Base-by-base conservation (phyloP, 192 early-diverging fungal species). In the Obelidium mucronatum region DNA sequence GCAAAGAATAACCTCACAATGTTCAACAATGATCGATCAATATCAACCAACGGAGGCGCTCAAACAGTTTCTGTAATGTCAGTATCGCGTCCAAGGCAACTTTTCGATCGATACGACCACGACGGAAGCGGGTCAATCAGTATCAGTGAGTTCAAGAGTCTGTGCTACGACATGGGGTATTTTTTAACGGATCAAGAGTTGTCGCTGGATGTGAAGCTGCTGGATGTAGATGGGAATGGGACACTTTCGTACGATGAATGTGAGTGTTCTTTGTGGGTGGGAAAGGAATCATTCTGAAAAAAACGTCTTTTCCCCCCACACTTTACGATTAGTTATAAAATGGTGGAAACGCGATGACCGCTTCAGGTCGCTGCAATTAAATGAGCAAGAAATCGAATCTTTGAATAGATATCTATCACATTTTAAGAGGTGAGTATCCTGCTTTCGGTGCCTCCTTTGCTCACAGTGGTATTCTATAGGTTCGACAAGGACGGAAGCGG, bases 91-190 rank as follows among this genome's bases (percentile, higher is more conserved):
- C 22, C 67, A 19, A 40, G 67, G 11, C 67, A 69, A 53, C 42
- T 69, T 17, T 69, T 81, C 40, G 80, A 78, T 51, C 75, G 75
- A 52, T 82, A 78, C 51, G 81, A 82, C 60, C 53, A 63, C 8
- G 81, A 82, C 24, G 59, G 56, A 33, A 79, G 77, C 35, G 81
- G 77, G 13, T 51, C 65, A 5, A 82, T 82, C 58, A 75, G 63
- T 34, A 74, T 76, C 56, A 65, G 44, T 22, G 81, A 82, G 69
- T 82, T 82, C 54, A 34, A 77, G 8, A 76, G 70, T 24, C 62
- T 82, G 39, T 82, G 81, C 48, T 79, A 82, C 40, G 77, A 82
- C 58, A 75, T 82, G 80, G 80, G 80, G 42, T 78, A 81, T 40
- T 78, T 78, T 53, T 67, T 82, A 36, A 62, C 56, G 22, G 81